These are phyloP conservation scores for Cladosporium colombiae DNA, from an alignment of 2,329 filamentous ascomycete genomes.

Conservation along the genomic window DNA sequence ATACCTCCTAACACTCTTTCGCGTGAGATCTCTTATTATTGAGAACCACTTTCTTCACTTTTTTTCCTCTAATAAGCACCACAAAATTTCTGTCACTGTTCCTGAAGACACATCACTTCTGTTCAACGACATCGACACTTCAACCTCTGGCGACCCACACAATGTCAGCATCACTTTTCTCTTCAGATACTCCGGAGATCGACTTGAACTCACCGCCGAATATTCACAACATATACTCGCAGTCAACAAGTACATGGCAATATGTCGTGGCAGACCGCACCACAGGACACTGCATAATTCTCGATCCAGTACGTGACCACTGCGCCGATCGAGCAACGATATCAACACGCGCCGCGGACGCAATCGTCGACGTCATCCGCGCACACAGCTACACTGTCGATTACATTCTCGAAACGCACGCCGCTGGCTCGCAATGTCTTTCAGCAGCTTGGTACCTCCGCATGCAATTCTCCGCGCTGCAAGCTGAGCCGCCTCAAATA, in stretches of 20 bases:
- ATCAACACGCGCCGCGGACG: conserved; percentile 19
- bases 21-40: not conserved
- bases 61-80: not conserved
- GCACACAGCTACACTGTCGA: conserved; percentile 14
- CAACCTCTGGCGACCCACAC: not conserved
- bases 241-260: conserved; percentile 55
- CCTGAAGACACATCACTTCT: not conserved
- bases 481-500: conserved; percentile 7
- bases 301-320: conserved; percentile 21
- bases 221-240: conserved; percentile 7
- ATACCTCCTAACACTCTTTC: not conserved
- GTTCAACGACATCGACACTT: not conserved
- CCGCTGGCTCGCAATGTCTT: not conserved
- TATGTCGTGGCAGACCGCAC: conserved; percentile 16
- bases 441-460: conserved; percentile 21
- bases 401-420: conserved; percentile 21
- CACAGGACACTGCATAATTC: conserved; percentile 11
- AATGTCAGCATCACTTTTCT: not conserved
- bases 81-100: not conserved
- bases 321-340: conserved; percentile 9
- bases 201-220: not conserved
- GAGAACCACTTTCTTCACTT: not conserved
- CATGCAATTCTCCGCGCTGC: conserved; percentile 18
- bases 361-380: conserved; percentile 5
- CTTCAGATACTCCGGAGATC: not conserved